phyloP scores from a whole-genome alignment of 169 alveolate genomes.

The Besnoitia besnoiti region DNA sequence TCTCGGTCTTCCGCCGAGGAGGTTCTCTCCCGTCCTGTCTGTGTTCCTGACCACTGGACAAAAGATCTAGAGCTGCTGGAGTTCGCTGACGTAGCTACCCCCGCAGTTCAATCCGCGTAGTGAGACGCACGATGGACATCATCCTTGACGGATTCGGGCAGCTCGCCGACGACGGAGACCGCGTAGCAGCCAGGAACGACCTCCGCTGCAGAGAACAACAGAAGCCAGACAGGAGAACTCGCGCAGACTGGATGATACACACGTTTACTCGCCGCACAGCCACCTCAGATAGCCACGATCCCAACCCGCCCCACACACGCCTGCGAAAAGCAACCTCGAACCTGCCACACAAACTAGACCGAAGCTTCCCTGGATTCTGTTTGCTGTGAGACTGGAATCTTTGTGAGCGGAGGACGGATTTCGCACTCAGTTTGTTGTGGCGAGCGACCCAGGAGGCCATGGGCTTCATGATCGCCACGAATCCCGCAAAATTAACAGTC shows the following conservation, averaged over 20 bases:
- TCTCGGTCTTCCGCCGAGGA: not conserved
- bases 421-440: constrained; percentile 79
- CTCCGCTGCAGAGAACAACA: not conserved
- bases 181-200: constrained; percentile 90
- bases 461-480: constrained; percentile 86
- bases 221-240: not conserved
- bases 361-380: no score
- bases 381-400: no score
- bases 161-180: constrained; percentile 86
- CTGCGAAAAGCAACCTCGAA: no score
- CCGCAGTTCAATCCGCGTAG: constrained; percentile 25
- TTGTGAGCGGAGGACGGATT: no score
- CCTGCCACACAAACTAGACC: no score
- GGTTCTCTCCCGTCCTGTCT: not conserved
- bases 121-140: constrained; percentile 33
- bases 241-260: no score
- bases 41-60: no score
- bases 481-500: constrained; percentile 83
- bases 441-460: constrained; percentile 90
- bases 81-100: no score
- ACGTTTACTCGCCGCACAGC: no score
- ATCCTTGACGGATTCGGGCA: constrained; percentile 69
- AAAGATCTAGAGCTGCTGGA: no score
- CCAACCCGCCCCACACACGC: no score
- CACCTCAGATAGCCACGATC: no score